Base-by-base conservation (phyloP, 305 asterid genomes). In the Fraxinus nigra region DNA sequence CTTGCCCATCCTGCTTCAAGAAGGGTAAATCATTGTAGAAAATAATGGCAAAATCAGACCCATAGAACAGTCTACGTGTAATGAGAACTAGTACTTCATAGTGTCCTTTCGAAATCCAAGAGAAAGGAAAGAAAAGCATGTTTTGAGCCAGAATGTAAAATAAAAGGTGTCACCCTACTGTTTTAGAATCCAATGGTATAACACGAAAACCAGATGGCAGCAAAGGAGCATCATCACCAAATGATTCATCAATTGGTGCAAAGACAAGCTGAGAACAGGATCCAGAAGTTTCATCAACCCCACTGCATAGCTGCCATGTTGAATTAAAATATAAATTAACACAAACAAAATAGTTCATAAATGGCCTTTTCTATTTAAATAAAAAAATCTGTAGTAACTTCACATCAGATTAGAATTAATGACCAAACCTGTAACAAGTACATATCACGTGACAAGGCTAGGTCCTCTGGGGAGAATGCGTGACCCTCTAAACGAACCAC, bases 401-500 rank as follows among this genome's bases (percentile, higher is more conserved):
- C 26, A 11, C 20, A 51, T 72, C 24, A 26, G 9, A 30, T 72
- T 9, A 59, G 16, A 69, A 46, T 6, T 78, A 34, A 69, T 11
- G n/a, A 40, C 5, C 69, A 13, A 73, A 93, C 98, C 98, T 93
- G 99, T 82, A 95, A 85, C 77, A 93, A 85, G 92, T 93, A 92
- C 99, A 93, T 92, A 81, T 95, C 99, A 72, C 95, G 92, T 1
- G 98, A 92, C 83, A 95, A 72, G 38, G 97, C 94, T 59, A 95
- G 89, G 80, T 92, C 99, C 85, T 95, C 99, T 0, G 97, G 93
- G 32, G 97, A 90, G 86, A 92, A 93, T 4, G 98, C 95, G 37
- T 91, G 94, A n/a, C 97, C 98, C 87, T 92, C 99, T 79, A 95
- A 83, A 76, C 98, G 97, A 85, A 95, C 97, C 73, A 95, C 99